Evolutionary conservation across 805 yeast genomes (phyloP).

Genomic region (Wickerhamomyces silvicola): DNA sequence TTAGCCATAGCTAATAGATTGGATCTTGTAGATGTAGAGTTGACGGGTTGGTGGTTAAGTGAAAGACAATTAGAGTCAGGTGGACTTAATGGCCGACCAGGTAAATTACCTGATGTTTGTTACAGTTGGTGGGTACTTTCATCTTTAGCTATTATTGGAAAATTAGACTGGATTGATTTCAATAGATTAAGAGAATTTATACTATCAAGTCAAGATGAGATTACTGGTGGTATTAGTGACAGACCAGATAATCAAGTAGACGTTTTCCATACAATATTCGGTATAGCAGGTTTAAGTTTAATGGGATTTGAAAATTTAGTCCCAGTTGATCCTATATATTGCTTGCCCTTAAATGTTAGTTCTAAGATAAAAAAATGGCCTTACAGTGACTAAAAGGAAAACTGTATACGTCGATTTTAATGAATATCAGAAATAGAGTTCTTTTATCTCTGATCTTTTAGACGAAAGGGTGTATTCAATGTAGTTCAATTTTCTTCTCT

Average conservation of each 20-base stretch:
- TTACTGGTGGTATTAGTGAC: conserved; percentile 87
- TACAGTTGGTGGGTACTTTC: conserved; percentile 97
- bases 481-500: conserved; percentile 50
- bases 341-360: conserved; percentile 54
- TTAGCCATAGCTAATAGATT: conserved; percentile 61
- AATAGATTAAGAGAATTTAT: conserved; percentile 61
- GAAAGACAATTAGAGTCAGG: conserved; percentile 85
- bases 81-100: conserved; percentile 95
- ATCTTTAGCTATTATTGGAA: conserved; percentile 58
- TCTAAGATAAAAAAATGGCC: conserved; percentile 31
- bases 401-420: too few species aligned
- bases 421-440: conserved; percentile 36
- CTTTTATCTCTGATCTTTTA: conserved; percentile 44
- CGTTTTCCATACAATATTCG: conserved; percentile 88
- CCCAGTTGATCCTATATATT: conserved; percentile 79
- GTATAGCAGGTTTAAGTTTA: conserved; percentile 79
- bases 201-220: conserved; percentile 66
- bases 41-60: conserved; percentile 78
- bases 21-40: conserved; percentile 37
- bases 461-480: conserved; percentile 65
- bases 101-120: conserved; percentile 94
- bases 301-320: conserved; percentile 54
- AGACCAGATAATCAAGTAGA: conserved; percentile 88
- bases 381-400: conserved; percentile 11
- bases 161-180: conserved; percentile 71